These are phyloP conservation scores for Baeospora myosura DNA, from an alignment of 1,284 basidiomycete genomes.

Conservation along the genomic window DNA sequence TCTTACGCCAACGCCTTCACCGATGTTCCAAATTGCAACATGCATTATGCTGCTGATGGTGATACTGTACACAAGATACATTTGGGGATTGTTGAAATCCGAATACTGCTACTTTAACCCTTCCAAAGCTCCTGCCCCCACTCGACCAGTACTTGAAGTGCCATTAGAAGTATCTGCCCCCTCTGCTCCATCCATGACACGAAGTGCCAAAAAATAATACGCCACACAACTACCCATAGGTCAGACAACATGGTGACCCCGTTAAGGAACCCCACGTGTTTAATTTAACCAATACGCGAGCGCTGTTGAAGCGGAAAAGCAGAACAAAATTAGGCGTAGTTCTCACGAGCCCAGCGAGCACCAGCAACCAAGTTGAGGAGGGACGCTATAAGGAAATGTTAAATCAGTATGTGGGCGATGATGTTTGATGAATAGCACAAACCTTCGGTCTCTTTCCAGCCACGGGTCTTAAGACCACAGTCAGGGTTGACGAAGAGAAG, in stretches of 20 bases:
- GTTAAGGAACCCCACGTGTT: slow-evolving; percentile 1
- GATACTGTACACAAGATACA: not conserved
- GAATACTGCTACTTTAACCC: slow-evolving; percentile 5
- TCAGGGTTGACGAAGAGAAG: slow-evolving; percentile 91
- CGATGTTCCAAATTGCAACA: too few relatives aligned
- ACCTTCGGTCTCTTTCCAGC: slow-evolving; percentile 89
- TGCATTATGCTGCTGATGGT: not conserved
- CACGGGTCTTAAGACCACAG: slow-evolving; percentile 89
- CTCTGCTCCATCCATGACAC: too few relatives aligned
- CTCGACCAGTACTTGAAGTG: slow-evolving; percentile 2
- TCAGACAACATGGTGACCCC: slow-evolving; percentile 3
- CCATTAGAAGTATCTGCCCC: too few relatives aligned
- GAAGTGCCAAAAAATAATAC: too few relatives aligned
- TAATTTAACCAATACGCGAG: slow-evolving; percentile 20
- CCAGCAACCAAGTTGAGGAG: slow-evolving; percentile 85
- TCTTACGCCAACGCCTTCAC: too few relatives aligned
- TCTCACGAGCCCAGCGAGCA: slow-evolving; percentile 84
- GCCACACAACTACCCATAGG: slow-evolving; percentile 5
- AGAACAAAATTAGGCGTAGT: slow-evolving; percentile 55
- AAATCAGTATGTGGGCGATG: not conserved
- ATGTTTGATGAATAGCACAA: not conserved
- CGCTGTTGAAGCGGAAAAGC: slow-evolving; percentile 82
- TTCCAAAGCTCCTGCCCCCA: slow-evolving; percentile 2
- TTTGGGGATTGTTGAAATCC: slow-evolving; percentile 14
- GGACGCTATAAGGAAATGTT: slow-evolving; percentile 36